Conservation (phyloP, 306 rosid species). For the Prunus campanulata region DNA sequence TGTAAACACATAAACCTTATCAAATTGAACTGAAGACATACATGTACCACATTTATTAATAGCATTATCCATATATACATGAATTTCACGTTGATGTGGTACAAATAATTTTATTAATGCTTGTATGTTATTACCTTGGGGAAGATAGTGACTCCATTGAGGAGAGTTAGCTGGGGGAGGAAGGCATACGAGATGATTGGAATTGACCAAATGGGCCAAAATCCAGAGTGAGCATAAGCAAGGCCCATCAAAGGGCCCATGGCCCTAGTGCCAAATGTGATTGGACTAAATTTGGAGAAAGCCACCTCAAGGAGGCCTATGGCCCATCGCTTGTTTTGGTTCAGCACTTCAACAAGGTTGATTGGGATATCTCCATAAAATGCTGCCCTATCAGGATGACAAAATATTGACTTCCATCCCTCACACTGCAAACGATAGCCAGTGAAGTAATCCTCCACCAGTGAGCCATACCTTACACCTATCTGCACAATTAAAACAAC, state of each 20-base stretch:
- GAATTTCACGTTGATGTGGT: no score
- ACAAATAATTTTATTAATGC: not conserved
- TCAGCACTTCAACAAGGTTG: constrained; percentile 25
- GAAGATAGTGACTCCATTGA: constrained; percentile 35
- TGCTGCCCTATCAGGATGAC: constrained; percentile 37
- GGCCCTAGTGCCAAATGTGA: not conserved
- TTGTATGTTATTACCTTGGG: constrained; percentile 25
- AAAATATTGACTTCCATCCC: constrained; percentile 42
- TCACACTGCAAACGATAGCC: constrained; percentile 24
- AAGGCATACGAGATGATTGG: constrained; percentile 33
- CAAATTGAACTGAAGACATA: no score
- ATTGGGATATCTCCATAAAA: constrained; percentile 41
- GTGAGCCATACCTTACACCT: constrained; percentile 42
- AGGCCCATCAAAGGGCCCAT: constrained; percentile 39
- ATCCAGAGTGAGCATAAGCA: constrained; percentile 22
- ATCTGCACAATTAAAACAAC: constrained; percentile 8
- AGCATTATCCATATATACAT: no score
- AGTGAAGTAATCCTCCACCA: constrained; percentile 37
- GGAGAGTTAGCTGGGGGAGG: constrained; percentile 41
- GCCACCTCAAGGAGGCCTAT: constrained; percentile 30
- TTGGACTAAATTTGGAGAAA: constrained; percentile 33
- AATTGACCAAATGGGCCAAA: constrained; percentile 32
- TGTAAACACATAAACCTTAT: not conserved
- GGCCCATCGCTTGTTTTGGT: constrained; percentile 38
- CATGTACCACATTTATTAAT: no score